These are phyloP conservation scores for Colletotrichum sp. DNA, from an alignment of 2,329 filamentous ascomycete species.

Conservation along the genomic window DNA sequence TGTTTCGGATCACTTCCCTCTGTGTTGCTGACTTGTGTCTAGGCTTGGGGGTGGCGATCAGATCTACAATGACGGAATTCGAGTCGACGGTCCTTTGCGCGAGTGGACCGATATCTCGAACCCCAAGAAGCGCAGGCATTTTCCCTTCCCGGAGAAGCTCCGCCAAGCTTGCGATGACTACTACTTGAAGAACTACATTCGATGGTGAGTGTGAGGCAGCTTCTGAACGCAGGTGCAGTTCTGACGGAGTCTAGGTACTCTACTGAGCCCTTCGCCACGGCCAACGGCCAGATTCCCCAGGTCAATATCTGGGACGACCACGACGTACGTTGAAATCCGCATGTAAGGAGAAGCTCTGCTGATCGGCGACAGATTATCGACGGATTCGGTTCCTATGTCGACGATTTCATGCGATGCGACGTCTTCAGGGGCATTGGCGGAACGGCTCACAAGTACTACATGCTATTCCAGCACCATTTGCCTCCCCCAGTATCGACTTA, in stretches of 20 bases:
- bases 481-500: constrained; percentile 85
- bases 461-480: constrained; percentile 96
- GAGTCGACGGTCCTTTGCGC: constrained; percentile 81
- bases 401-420: constrained; percentile 90
- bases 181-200: constrained; percentile 88
- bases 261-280: constrained; percentile 81
- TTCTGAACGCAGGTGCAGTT: constrained; percentile 38
- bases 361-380: constrained; percentile 72
- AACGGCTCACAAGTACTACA: constrained; percentile 95
- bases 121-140: constrained; percentile 79
- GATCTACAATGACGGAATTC: constrained; percentile 94
- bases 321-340: constrained; percentile 58
- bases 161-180: constrained; percentile 86
- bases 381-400: constrained; percentile 91
- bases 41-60: constrained; percentile 88
- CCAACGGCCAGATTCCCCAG: constrained; percentile 92
- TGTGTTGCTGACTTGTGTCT: constrained; percentile 48
- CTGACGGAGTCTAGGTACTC: constrained; percentile 66
- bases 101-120: constrained; percentile 86
- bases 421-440: constrained; percentile 93
- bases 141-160: constrained; percentile 78
- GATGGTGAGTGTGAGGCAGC: constrained; percentile 55
- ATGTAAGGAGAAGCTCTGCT: neutral
- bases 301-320: constrained; percentile 99
- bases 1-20: neutral